Percentiles rank a stretch among this genome's conserved stretches.
phyloP scores from a whole-genome alignment of 495 filamentous ascomycete genomes.

The Endocarpon pusillum region DNA sequence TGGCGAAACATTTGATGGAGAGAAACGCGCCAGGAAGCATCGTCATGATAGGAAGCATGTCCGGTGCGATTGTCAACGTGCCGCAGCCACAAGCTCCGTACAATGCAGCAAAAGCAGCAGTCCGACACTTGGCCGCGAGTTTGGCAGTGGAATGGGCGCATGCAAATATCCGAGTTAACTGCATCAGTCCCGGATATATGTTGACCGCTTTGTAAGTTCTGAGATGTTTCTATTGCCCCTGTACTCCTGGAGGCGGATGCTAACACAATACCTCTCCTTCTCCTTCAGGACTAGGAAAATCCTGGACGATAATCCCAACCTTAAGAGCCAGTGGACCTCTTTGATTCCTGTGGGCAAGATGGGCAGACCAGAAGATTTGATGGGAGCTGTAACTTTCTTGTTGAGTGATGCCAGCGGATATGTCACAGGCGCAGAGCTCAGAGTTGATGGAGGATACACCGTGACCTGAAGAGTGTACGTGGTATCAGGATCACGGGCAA shows the following conservation, averaged over 20 bases:
- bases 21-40: conserved; percentile 65
- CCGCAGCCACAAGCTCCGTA: conserved; percentile 90
- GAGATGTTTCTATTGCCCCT: background rate
- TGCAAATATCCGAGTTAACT: conserved; percentile 73
- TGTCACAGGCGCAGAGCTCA: conserved; percentile 77
- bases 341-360: conserved; percentile 83
- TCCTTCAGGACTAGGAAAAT: conserved; percentile 71
- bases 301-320: conserved; percentile 76
- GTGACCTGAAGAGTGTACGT: too few relatives aligned
- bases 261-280: conserved; percentile 6
- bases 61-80: conserved; percentile 77
- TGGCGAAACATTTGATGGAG: conserved; percentile 80
- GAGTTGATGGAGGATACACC: conserved; percentile 87
- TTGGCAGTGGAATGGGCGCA: conserved; percentile 84
- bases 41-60: conserved; percentile 94
- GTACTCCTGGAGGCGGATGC: conserved; percentile 3
- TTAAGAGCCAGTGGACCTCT: conserved; percentile 74
- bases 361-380: conserved; percentile 81
- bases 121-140: conserved; percentile 62
- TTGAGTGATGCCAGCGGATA: conserved; percentile 72
- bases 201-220: conserved; percentile 64
- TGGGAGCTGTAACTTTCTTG: conserved; percentile 84
- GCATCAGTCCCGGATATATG: conserved; percentile 88
- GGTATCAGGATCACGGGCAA: too few relatives aligned
- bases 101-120: conserved; percentile 78